Base-by-base conservation (phyloP, 2,329 filamentous ascomycete species). In the Drechslera avenae region DNA sequence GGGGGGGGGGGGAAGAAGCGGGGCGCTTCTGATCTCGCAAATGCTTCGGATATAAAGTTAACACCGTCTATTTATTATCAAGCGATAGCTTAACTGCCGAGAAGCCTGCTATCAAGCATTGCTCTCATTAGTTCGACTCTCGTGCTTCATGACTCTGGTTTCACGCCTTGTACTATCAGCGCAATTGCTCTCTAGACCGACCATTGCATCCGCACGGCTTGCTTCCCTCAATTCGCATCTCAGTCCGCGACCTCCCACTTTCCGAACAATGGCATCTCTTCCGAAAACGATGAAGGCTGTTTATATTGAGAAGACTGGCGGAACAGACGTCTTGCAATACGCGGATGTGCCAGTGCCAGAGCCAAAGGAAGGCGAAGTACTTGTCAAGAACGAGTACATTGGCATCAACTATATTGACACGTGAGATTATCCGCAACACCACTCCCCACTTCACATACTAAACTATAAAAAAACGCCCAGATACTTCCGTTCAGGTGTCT, bases 371-470 rank as follows among this genome's bases (percentile, higher is more conserved):
- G 86, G 85, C 51, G 81, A 96, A 60, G 75, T 96, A 17, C 82
- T 96, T 3, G 83, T 96, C 51, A 88, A 87, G 75, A 96, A 96
- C 74, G 84, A 87, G 57, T 89, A 83, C 69, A 81, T 88, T 40
- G 92, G 91, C 52, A 79, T 96, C 54, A 96, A 96, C 76, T 96
- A 83, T 76, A 95, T 96, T 66, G 92, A 96, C 75, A 96, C 83
- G 81, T 86, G 73, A 56, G 66, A 39, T 23, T 5, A 33, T 5
- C 28, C 4, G 26, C 2, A 13, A 5, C 13, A 28, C n/a, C n/a
- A 17, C 14, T 16, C 13, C 14, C 19, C 31, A 19, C 19, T n/a
- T 8, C 19, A 45, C 2, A 32, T 23, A 6, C n/a, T 5, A 19
- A 14, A 17, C 45, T n/a, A n/a, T n/a, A n/a, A n/a, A n/a, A n/a